Evolutionary conservation across 352 stramenopile genomes (phyloP).

Genomic region (Lagenidium giganteum): DNA sequence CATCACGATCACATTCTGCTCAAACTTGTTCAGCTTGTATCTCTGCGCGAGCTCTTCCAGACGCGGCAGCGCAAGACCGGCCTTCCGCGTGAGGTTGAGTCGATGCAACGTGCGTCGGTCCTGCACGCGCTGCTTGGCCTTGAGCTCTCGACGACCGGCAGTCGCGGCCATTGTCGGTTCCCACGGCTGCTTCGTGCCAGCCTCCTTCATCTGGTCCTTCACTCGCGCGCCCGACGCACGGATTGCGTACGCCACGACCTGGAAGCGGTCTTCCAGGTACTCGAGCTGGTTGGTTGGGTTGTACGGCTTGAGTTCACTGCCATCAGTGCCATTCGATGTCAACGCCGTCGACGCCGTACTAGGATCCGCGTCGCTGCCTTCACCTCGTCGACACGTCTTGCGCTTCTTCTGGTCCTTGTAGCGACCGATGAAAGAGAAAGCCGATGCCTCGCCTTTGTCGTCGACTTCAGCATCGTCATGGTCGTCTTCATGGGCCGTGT

Average conservation of each 20-base stretch:
- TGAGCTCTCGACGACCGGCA: conserved; percentile 71
- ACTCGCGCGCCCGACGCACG: conserved; percentile 74
- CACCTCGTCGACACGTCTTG: conserved; percentile 6
- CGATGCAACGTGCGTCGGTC: conserved; percentile 61
- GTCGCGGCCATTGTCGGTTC: conserved; percentile 55
- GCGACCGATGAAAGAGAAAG: conserved; percentile 71
- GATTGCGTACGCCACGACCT: conserved; percentile 86
- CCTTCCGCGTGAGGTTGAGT: conserved; percentile 55
- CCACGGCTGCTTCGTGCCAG: conserved; percentile 78
- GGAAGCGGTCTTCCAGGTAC: conserved; percentile 86
- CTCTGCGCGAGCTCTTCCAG: conserved; percentile 70
- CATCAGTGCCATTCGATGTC: conserved; percentile 21
- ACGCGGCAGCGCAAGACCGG: conserved; percentile 51
- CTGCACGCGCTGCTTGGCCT: conserved; percentile 82
- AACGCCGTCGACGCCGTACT: neutral
- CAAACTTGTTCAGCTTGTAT: conserved; percentile 83
- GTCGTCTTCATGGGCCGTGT: neutral
- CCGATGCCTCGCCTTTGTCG: conserved; percentile 26
- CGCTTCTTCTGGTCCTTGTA: conserved; percentile 43
- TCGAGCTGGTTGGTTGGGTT: conserved; percentile 79
- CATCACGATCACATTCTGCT: conserved; percentile 89
- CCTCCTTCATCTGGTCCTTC: conserved; percentile 89
- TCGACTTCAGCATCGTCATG: conserved; percentile 14
- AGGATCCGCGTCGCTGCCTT: conserved; percentile 3
- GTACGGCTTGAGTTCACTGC: conserved; percentile 76